These are phyloP conservation scores for Sicyos baderoa DNA, from an alignment of 306 rosid species.

Conservation along the genomic window DNA sequence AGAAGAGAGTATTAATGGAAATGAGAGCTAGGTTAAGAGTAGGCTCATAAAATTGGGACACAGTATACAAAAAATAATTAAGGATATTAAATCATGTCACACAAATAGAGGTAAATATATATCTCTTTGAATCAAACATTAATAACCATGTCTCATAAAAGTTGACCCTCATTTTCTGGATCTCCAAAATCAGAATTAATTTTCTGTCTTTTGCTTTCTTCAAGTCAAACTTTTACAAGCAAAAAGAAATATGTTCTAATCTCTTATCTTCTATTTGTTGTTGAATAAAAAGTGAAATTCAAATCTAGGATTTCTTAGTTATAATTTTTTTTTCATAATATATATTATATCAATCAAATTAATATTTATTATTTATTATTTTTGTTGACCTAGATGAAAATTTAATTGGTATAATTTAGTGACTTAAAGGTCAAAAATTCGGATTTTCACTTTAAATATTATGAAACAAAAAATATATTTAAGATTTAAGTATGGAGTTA, in stretches of 20 bases:
- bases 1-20: neutral
- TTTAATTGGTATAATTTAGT: no score
- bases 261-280: no score
- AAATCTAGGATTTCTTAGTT: no score
- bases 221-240: neutral
- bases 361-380: no score
- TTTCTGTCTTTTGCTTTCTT: constrained; percentile 3
- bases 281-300: no score
- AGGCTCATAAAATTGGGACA: neutral
- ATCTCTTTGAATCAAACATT: neutral
- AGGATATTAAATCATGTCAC: constrained; percentile 10
- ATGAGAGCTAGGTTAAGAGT: neutral
- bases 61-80: neutral
- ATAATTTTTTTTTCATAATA: no score
- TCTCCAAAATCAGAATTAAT: constrained; percentile 7
- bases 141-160: neutral
- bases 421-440: no score
- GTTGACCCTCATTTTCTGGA: constrained; percentile 17
- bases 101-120: constrained; percentile 12
- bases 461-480: neutral
- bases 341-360: no score
- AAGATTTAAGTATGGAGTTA: neutral
- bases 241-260: no score
- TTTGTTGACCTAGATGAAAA: no score
- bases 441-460: no score